Base-by-base conservation (phyloP, 2,329 filamentous ascomycete species). In the Hymenoscyphus scutula region DNA sequence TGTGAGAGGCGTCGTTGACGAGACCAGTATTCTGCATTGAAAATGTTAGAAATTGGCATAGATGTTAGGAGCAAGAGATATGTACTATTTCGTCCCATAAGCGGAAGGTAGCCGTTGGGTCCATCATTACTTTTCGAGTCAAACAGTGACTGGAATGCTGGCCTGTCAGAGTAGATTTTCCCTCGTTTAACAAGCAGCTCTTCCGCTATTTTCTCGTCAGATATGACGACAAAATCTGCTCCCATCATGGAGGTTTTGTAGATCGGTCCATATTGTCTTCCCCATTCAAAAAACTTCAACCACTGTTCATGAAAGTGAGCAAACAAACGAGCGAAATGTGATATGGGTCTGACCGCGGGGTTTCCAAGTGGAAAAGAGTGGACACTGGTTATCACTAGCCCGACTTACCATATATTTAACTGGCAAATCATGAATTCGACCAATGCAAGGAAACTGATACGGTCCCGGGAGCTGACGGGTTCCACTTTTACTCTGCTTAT, bases 71-170 rank as follows among this genome's bases (percentile, higher is more conserved):
- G 41, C 41, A 45, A 45, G n/a, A 10, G 32, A 45, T n/a, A 25
- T 68, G 25, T 70, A 76, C 77, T 76, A 30, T 77, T 79, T n/a
- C 72, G 69, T 15, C 79, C 79, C 15, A 77, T 72, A 7, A 80
- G 70, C 13, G 78, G 78, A 1, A 81, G 73, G 56, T 80, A 80
- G 41, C 80, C 74, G 81, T 82, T 82, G 1, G 81, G 83, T 2
- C 82, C 82, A 70, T 80, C 68, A 0, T 55, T 64, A 23, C 62
- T 61, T 23, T 61, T 61, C 2, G 58, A 79, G 80, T 60, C 58
- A 51, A 60, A 60, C 15, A 60, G 11, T 5, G 58, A 60, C 27
- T 32, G 55, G n/a, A 67, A 60, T 29, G 53, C 37, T 15, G 79
- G 78, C 2, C 79, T 74, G 25, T 59, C 57, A 51, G 57, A 59